Evolutionary conservation across 1,139 yeast genomes (phyloP), one percentile per base, ranked within the genome.

Genomic region (Pichia sp.): DNA sequence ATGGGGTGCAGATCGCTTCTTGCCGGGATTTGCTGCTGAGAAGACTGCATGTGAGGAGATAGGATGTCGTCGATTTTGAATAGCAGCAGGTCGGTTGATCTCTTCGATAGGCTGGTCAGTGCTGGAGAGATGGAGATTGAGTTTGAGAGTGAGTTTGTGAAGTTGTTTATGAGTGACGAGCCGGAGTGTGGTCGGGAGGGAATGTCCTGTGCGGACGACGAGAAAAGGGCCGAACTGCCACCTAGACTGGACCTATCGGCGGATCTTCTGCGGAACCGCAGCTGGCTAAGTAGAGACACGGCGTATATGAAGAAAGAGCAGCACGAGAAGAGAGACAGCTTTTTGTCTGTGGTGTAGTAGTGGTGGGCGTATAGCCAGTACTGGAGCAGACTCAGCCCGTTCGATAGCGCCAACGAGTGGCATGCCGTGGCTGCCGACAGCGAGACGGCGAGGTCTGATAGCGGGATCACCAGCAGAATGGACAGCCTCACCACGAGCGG

Each of bases 171-270:
- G 13, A 32, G 26, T 2, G 47, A 42, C 2, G 47, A 46, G 97
- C 92, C 75, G 96, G 89, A 73, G 79, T 85, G 48, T 83, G 26
- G 5, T 15, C 16, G 44, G 13, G 30, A 41, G 30, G 4, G 44
- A 8, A 8, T 15, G 11, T n/a, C n/a, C n/a, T n/a, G 23, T 1
- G 47, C 31, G 1, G 47, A 46, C 16, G 41, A 36, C 41, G 41
- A n/a, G 16, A 36, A 15, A 11, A 7, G 8, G 41, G 36, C 36
- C 36, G 10, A 13, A 13, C 13, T 10, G 10, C 41, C 41, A 13
- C n/a, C n/a, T 5, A 34, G n/a, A 8, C 40, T 34, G 8, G 40
- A 8, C 5, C 13, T 11, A 8, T 7, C n/a, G 5, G 8, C 5
- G 13, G n/a, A 5, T 5, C 13, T 34, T n/a, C n/a, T 34, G 40